Conservation (phyloP, 768 basidiomycete genomes). For the Leccinum variicolor region DNA sequence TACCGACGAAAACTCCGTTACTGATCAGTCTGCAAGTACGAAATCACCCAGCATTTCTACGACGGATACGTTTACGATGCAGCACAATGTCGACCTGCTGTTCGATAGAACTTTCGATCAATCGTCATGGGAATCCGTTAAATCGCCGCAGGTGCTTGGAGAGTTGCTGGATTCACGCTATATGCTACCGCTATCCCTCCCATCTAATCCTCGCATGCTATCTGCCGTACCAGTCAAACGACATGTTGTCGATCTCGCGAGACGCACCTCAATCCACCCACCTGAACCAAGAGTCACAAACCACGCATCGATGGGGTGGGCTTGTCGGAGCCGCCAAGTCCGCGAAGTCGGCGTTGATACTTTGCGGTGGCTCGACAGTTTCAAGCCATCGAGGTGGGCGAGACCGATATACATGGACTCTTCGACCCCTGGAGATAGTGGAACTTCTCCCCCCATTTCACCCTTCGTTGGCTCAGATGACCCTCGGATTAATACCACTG, state of each 20-base stretch:
- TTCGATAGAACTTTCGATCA: constrained; percentile 69
- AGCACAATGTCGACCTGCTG: constrained; percentile 70
- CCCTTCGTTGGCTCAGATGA: constrained; percentile 32
- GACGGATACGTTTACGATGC: constrained; percentile 35
- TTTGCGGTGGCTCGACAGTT: constrained; percentile 70
- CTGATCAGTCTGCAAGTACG: constrained; percentile 37
- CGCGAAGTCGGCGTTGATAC: constrained; percentile 58
- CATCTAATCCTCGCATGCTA: constrained; percentile 74
- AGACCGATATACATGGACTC: constrained; percentile 35
- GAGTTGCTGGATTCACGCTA: constrained; percentile 90
- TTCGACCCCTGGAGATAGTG: constrained; percentile 32
- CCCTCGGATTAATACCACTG: constrained; percentile 38
- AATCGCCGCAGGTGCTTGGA: constrained; percentile 78
- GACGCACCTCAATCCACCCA: constrained; percentile 15
- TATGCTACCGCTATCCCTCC: constrained; percentile 88
- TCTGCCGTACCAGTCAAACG: constrained; percentile 60
- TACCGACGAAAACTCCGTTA: constrained; percentile 29
- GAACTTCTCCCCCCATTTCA: constrained; percentile 24
- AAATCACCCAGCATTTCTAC: constrained; percentile 30
- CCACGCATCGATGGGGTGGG: constrained; percentile 52
- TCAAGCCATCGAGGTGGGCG: constrained; percentile 54
- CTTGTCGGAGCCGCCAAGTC: constrained; percentile 53
- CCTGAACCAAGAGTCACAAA: constrained; percentile 37
- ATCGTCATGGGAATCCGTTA: constrained; percentile 73
- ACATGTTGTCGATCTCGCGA: constrained; percentile 17